A percentile compares a stretch with the other conserved stretches of the same genome.
Conservation (phyloP, 371 early-diverging fungal genomes). For the Haplosporangium sp. region DNA sequence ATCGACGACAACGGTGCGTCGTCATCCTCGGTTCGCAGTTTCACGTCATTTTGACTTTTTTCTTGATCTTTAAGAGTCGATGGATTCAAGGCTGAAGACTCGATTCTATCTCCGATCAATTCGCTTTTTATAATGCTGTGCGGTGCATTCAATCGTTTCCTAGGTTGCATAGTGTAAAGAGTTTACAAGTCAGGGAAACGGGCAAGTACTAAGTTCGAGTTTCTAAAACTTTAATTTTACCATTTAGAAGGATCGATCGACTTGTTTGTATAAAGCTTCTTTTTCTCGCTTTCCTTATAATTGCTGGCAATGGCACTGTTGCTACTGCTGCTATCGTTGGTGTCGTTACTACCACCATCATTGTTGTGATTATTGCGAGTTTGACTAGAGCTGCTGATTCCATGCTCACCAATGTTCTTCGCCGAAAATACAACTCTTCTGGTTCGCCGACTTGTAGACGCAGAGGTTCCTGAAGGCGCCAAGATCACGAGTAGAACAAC, state of each 20-base stretch:
- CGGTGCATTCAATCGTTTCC: not conserved
- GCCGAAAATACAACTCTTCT: not conserved
- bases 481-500: not conserved
- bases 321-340: not conserved
- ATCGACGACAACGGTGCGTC: too few species aligned
- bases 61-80: not conserved
- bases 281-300: not conserved
- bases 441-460: conserved; percentile 1
- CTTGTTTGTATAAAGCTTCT: not conserved
- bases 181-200: too few species aligned
- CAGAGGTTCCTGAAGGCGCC: conserved; percentile 13
- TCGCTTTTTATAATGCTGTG: conserved; percentile 2
- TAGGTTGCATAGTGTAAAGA: not conserved
- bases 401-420: not conserved
- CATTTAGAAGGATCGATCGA: conserved; percentile 7
- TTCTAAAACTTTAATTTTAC: not conserved
- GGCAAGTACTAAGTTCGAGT: too few species aligned
- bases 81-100: not conserved
- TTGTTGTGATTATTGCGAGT: not conserved
- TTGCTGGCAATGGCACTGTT: not conserved
- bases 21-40: not conserved
- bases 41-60: not conserved
- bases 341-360: not conserved
- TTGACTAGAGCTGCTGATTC: not conserved
- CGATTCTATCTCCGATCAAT: not conserved